Percentiles rank a stretch among this genome's conserved stretches.
These are phyloP conservation scores for Collybiopsis luxurians DNA, from an alignment of 768 basidiomycete species.

Conservation along the genomic window DNA sequence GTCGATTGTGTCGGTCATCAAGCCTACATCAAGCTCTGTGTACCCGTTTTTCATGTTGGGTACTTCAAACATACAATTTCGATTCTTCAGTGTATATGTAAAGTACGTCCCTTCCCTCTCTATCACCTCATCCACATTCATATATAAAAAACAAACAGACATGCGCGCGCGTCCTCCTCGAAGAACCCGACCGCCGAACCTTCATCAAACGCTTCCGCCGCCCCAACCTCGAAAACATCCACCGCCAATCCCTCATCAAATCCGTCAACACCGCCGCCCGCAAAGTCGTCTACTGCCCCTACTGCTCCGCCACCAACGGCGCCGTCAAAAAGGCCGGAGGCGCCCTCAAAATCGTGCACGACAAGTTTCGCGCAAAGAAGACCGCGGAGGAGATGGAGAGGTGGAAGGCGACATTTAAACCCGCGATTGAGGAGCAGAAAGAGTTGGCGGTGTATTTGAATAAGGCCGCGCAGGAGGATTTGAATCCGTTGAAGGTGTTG, in stretches of 20 bases:
- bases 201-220: conserved; percentile 91
- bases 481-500: conserved; percentile 91
- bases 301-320: conserved; percentile 92
- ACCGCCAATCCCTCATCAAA: conserved; percentile 79
- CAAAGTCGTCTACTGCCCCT: conserved; percentile 89
- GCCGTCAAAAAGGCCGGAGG: conserved; percentile 90
- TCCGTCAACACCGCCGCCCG: conserved; percentile 83
- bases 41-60: conserved; percentile 98
- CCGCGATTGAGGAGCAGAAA: conserved; percentile 83
- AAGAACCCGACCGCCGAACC: conserved; percentile 79
- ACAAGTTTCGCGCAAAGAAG: conserved; percentile 95
- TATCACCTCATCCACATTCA: conserved; percentile 4
- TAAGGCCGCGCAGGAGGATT: conserved; percentile 87
- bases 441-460: conserved; percentile 82
- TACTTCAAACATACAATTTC: conserved; percentile 96
- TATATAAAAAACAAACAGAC: conserved; percentile 63
- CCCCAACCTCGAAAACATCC: conserved; percentile 89
- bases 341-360: conserved; percentile 94
- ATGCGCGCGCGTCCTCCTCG: conserved; percentile 88
- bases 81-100: conserved; percentile 95
- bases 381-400: conserved; percentile 84
- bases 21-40: conserved; percentile 94
- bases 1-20: conserved; percentile 98
- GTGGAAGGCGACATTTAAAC: conserved; percentile 78
- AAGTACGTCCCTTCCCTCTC: conserved; percentile 47